Conservation (phyloP, 2,329 filamentous ascomycete species). For the Meredithiella fracta region DNA sequence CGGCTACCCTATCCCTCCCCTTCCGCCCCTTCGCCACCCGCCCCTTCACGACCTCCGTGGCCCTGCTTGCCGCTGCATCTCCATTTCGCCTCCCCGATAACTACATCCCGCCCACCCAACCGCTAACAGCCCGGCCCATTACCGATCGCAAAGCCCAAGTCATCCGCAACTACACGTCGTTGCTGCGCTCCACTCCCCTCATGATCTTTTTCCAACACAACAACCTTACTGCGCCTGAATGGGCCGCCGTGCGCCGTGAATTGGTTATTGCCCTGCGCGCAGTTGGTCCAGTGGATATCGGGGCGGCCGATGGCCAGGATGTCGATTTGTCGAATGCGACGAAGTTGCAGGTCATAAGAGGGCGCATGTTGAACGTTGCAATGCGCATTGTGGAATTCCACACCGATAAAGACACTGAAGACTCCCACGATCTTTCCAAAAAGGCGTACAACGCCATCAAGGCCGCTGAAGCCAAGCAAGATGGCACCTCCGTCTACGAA, state of each 20-base stretch:
- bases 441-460: conserved; percentile 35
- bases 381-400: conserved; percentile 77
- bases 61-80: conserved; percentile 17
- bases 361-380: conserved; percentile 74
- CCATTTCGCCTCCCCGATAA: conserved; percentile 27
- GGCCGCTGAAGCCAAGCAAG: conserved; percentile 21
- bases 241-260: conserved; percentile 29
- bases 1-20: not conserved
- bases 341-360: conserved; percentile 71
- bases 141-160: conserved; percentile 85
- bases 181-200: conserved; percentile 70
- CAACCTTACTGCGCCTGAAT: conserved; percentile 52
- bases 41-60: conserved; percentile 1
- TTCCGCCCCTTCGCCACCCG: not conserved
- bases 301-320: conserved; percentile 22
- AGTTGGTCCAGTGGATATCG: conserved; percentile 19
- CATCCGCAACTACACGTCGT: conserved; percentile 67
- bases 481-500: conserved; percentile 27
- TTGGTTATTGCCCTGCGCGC: conserved; percentile 27
- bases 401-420: conserved; percentile 29
- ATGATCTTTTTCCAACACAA: conserved; percentile 68
- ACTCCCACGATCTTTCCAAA: conserved; percentile 35
- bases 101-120: conserved; percentile 53
- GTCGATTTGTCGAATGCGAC: conserved; percentile 41
- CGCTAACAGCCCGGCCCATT: conserved; percentile 70